Percentiles rank a stretch among this genome's conserved stretches.
These are phyloP conservation scores for Datisca glomerata DNA, from an alignment of 306 rosid genomes.

Conservation along the genomic window DNA sequence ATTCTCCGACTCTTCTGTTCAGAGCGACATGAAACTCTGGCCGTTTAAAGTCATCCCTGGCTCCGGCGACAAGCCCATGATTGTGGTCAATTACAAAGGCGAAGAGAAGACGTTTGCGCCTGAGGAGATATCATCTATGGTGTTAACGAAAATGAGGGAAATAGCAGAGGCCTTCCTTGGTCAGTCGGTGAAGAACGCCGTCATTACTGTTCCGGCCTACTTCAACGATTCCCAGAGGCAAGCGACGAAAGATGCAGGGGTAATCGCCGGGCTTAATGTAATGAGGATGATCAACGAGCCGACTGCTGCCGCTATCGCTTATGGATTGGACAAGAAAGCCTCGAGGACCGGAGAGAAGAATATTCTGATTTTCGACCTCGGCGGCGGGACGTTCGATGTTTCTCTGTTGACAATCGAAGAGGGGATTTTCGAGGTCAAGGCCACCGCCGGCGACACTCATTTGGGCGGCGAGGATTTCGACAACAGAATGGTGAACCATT, in stretches of 20 bases:
- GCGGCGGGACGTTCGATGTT: conserved; percentile 76
- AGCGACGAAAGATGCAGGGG: conserved; percentile 76
- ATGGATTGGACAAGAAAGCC: conserved; percentile 67
- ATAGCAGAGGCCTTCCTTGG: conserved; percentile 57
- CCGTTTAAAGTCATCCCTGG: conserved; percentile 66
- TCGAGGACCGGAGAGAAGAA: conserved; percentile 60
- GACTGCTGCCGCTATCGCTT: conserved; percentile 76
- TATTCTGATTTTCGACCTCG: conserved; percentile 62
- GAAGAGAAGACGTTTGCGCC: conserved; percentile 54
- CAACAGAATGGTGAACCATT: conserved; percentile 73
- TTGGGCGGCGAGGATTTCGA: conserved; percentile 85
- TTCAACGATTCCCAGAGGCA: conserved; percentile 85
- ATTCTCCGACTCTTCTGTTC: conserved; percentile 46
- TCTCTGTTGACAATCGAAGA: conserved; percentile 61
- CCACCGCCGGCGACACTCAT: conserved; percentile 77
- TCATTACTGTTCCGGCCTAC: conserved; percentile 67
- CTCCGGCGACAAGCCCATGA: conserved; percentile 58
- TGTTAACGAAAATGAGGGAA: conserved; percentile 55
- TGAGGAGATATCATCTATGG: conserved; percentile 77
- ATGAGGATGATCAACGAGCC: conserved; percentile 72
- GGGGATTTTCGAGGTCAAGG: conserved; percentile 78
- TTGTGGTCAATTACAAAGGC: conserved; percentile 51
- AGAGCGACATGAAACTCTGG: conserved; percentile 76
- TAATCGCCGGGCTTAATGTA: conserved; percentile 51
- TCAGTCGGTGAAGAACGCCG: conserved; percentile 47